Base-by-base conservation (phyloP, 495 filamentous ascomycete species). In the Cairneyella variabilis region DNA sequence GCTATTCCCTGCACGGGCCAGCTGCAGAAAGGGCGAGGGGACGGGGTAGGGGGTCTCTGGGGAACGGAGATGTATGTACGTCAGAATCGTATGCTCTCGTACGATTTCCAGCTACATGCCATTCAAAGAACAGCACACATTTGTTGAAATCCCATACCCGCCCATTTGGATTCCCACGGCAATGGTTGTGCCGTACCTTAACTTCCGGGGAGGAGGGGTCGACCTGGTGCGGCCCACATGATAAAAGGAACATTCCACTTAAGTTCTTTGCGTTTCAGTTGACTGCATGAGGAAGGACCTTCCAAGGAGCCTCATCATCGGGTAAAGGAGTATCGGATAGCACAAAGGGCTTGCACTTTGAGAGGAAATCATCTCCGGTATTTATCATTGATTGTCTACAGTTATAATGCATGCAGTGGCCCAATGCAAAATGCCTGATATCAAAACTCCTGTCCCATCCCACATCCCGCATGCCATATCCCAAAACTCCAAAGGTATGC, bases 401-500 rank as follows among this genome's bases (percentile, higher is more conserved):
- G 28, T 6, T 32, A 14, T 32, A 32, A 32, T 32, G 28, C 28
- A 32, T 44, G 3, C n/a, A 20, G 21, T 11, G n/a, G 16, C 8
- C 20, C 21, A 7, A n/a, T 7, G 20, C 21, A 44, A 10, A n/a
- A n/a, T n/a, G n/a, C n/a, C n/a, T n/a, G n/a, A 10, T 41, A 41
- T 41, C 38, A 21, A 27, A 22, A 9, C 10, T 22, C 42, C 42
- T 6, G 28, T 14, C 28, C 41, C 11, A 23, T 18, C 3, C 30
- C 32, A 21, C 20, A 43, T 26, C 27, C 18, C 26, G 36, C 17
- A 41, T 28, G 10, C 30, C 51, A 10, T 27, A 50, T 43, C 22
- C 44, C 26, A 22, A 28, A n/a, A 41, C 20, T n/a, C 49, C 44
- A 49, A 43, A 60, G 28, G 28, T 32, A 48, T 34, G 25, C 37